Evolutionary conservation across 306 rosid species (phyloP).

Genomic region (Cucumis cinereus): DNA sequence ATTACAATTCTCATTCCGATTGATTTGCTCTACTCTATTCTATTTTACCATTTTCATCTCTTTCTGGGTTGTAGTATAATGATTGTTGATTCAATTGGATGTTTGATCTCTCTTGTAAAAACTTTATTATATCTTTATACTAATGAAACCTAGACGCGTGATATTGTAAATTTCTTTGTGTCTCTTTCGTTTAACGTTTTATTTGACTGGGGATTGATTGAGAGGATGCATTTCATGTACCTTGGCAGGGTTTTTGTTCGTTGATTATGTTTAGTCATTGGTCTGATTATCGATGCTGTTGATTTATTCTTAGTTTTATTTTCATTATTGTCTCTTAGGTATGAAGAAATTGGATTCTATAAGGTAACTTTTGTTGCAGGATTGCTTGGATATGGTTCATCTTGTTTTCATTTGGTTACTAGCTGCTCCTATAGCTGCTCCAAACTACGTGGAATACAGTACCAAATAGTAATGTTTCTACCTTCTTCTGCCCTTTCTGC

Average conservation of each 20-base stretch:
- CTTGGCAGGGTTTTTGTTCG: neutral
- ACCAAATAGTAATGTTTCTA: neutral
- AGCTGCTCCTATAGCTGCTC: neutral
- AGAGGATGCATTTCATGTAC: neutral
- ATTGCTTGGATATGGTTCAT: neutral
- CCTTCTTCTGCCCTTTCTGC: neutral
- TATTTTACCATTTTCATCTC: neutral
- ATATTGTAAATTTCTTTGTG: neutral
- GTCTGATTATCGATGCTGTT: neutral
- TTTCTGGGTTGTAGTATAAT: neutral
- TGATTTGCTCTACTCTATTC: neutral
- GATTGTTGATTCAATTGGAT: neutral
- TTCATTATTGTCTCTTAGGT: neutral
- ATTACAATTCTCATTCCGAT: conserved; percentile 18
- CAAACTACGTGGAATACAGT: neutral
- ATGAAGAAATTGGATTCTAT: neutral
- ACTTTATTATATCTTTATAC: neutral
- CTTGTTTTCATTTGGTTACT: neutral
- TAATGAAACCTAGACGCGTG: neutral
- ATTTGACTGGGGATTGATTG: neutral
- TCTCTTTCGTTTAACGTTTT: neutral
- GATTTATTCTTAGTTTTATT: neutral
- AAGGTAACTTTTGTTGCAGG: neutral
- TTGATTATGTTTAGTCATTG: neutral
- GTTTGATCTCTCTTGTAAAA: neutral